A percentile compares a stretch with the other conserved stretches of the same genome.
Conservation (phyloP, 140 eudicot species). For the Anethum foeniculum region DNA sequence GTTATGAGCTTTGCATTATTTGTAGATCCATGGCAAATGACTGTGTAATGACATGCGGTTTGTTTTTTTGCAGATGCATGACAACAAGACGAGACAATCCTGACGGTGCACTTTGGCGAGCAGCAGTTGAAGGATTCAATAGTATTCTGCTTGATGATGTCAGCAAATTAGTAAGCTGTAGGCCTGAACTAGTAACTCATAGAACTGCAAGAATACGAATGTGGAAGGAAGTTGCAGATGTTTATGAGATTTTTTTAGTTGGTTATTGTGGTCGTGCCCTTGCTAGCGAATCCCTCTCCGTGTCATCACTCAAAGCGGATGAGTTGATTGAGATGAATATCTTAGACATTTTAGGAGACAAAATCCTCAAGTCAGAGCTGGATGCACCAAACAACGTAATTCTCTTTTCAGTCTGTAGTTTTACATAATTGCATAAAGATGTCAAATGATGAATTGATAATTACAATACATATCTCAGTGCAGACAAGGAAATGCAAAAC, state of each 20-base stretch:
- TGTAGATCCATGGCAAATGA: neutral
- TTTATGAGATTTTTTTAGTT: slow-evolving; percentile 76
- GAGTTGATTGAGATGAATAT: slow-evolving; percentile 81
- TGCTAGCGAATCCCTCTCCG: slow-evolving; percentile 54
- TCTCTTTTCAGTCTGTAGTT: slow-evolving; percentile 14
- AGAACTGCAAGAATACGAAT: slow-evolving; percentile 67
- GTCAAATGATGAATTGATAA: neutral
- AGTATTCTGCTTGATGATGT: slow-evolving; percentile 60
- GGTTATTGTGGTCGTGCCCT: slow-evolving; percentile 99
- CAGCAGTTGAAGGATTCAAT: slow-evolving; percentile 92
- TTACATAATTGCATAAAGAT: neutral
- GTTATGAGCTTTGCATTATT: neutral
- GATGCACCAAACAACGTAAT: slow-evolving; percentile 84
- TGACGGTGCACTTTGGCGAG: slow-evolving; percentile 89
- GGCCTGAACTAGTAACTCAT: slow-evolving; percentile 21
- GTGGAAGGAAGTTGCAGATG: slow-evolving; percentile 99
- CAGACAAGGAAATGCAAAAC: neutral
- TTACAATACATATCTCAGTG: neutral
- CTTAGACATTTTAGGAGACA: slow-evolving; percentile 73
- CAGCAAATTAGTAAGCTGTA: slow-evolving; percentile 27
- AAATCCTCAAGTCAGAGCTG: slow-evolving; percentile 57
- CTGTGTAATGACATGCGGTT: neutral
- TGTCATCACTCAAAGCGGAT: slow-evolving; percentile 54
- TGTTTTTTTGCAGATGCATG: slow-evolving; percentile 65
- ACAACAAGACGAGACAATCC: slow-evolving; percentile 93